Evolutionary conservation across 306 rosid species (phyloP).

Genomic region (Vachellia pachyceras): DNA sequence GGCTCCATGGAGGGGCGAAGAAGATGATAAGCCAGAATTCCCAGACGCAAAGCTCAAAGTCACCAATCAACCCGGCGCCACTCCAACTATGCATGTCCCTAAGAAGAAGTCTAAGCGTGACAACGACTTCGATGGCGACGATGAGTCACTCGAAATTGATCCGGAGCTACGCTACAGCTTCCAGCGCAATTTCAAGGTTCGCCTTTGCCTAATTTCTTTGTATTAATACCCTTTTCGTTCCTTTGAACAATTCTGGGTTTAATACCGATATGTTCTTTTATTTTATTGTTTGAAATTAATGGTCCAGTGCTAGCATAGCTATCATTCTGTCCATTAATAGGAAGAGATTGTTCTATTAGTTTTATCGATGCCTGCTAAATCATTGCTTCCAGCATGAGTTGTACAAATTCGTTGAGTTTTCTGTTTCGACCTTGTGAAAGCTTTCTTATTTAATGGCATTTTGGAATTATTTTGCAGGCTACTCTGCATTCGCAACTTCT

Average conservation of each 20-base stretch:
- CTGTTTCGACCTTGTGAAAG: neutral
- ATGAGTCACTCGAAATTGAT: constrained; percentile 75
- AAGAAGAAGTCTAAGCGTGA: constrained; percentile 47
- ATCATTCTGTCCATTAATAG: neutral
- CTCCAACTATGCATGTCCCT: constrained; percentile 86
- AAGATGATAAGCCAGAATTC: constrained; percentile 55
- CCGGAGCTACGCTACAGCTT: constrained; percentile 96
- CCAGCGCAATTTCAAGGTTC: constrained; percentile 92
- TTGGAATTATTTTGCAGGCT: neutral
- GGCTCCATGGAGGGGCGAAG: constrained; percentile 94
- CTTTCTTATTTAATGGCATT: neutral
- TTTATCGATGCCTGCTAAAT: neutral
- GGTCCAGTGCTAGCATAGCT: neutral
- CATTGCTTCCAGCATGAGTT: neutral
- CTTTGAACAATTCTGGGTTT: neutral
- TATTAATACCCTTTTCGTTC: neutral
- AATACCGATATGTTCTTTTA: neutral
- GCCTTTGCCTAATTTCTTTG: neutral
- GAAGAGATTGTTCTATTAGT: neutral
- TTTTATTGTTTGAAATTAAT: neutral
- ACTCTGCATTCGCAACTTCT: neutral
- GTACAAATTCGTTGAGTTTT: neutral
- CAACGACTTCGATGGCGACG: constrained; percentile 32
- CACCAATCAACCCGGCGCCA: constrained; percentile 66
- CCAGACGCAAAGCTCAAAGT: constrained; percentile 75